A percentile compares a stretch with the other conserved stretches of the same genome.
These are phyloP conservation scores for Penicillium sclerotiorum DNA, from an alignment of 2,329 filamentous ascomycete genomes.

Conservation along the genomic window DNA sequence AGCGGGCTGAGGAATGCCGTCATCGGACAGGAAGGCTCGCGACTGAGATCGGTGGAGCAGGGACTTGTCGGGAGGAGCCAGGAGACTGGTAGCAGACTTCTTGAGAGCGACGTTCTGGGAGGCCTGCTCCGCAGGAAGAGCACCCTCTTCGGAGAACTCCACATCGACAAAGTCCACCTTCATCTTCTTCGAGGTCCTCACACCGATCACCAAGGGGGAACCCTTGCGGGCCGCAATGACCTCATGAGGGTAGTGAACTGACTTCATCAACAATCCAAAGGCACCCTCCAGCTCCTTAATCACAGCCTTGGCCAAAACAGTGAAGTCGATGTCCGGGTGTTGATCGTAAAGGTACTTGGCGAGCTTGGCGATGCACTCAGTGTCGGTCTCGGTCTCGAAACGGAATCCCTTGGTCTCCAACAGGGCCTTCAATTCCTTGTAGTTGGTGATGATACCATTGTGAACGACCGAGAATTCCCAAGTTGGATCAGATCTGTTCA, in stretches of 20 bases:
- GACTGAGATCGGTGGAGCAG: conserved; percentile 98
- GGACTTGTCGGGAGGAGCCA: conserved; percentile 94
- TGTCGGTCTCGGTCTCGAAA: conserved; percentile 99
- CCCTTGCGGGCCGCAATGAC: conserved; percentile 98
- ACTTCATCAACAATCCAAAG: conserved; percentile 96
- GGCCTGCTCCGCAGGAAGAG: conserved; percentile 88
- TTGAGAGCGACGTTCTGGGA: conserved; percentile 96
- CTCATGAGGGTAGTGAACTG: conserved; percentile 96
- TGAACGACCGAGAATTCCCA: conserved; percentile 98
- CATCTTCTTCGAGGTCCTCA: conserved; percentile 97
- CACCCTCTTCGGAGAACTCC: conserved; percentile 87
- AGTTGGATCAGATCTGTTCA: conserved; percentile 78
- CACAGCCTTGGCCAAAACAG: conserved; percentile 92
- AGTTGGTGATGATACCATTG: conserved; percentile 99
- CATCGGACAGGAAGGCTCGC: conserved; percentile 97
- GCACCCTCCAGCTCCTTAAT: conserved; percentile 98
- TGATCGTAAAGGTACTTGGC: conserved; percentile 97
- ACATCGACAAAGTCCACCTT: conserved; percentile 99
- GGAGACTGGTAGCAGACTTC: conserved; percentile 74
- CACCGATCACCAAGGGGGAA: conserved; percentile 94
- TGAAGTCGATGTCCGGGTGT: conserved; percentile 93
- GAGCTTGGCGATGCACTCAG: conserved; percentile 98
- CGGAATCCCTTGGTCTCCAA: conserved; percentile 93
- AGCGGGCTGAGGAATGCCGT: conserved; percentile 95
- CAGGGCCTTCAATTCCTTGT: conserved; percentile 97